Conservation (phyloP, 306 rosid species). For the Leucaena leucocephala region DNA sequence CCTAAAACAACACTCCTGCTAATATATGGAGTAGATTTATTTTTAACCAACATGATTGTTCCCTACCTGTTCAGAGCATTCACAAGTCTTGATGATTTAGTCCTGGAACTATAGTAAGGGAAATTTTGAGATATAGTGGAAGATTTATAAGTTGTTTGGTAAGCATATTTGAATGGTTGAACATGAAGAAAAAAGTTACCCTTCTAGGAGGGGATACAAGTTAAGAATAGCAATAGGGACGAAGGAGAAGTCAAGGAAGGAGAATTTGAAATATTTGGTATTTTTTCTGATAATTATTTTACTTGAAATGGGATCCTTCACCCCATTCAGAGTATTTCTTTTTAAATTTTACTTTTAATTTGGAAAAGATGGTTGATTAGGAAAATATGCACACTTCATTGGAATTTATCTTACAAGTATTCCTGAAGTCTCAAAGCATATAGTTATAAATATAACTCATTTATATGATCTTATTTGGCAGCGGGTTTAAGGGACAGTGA, state of each 20-base stretch:
- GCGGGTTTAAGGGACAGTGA: conserved; percentile 7
- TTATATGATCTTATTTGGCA: no score
- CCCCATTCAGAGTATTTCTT: no score
- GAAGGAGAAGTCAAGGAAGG: conserved; percentile 7
- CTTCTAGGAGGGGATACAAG: conserved; percentile 6
- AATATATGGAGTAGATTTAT: conserved; percentile 26
- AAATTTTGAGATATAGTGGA: conserved; percentile 13
- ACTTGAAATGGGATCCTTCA: conserved; percentile 5
- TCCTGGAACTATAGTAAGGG: conserved; percentile 12
- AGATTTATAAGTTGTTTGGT: conserved; percentile 22
- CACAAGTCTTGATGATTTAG: conserved; percentile 30
- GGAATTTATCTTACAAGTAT: no score
- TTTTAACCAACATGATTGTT: conserved; percentile 28
- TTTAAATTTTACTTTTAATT: no score
- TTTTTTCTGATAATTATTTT: conserved; percentile 18
- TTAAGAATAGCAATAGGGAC: conserved; percentile 20
- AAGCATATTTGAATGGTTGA: conserved; percentile 32
- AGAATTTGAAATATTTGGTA: neutral
- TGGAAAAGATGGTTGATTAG: no score
- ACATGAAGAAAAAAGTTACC: conserved; percentile 22
- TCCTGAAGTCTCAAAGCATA: no score
- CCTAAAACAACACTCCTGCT: conserved; percentile 31
- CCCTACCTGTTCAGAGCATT: conserved; percentile 16
- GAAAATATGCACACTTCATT: no score
- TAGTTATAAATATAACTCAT: no score